phyloP scores from a whole-genome alignment of 805 yeast species.

The Lipomyces spencermartinsiae region DNA sequence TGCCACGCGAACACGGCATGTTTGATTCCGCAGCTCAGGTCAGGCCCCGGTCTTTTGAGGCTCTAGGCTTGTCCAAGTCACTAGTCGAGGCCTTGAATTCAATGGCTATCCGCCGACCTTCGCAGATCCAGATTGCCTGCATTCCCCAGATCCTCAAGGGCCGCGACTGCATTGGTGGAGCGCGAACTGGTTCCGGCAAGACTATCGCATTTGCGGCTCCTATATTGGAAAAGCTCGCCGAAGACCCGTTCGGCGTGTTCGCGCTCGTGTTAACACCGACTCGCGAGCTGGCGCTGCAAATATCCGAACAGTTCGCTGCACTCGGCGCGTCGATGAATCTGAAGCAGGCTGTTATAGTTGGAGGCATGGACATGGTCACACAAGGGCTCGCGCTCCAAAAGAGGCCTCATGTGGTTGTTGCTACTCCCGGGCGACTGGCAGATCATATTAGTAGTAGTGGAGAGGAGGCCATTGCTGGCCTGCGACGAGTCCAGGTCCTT shows the following conservation, averaged over 20 bases:
- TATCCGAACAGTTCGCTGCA: conserved; percentile 95
- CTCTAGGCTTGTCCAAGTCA: conserved; percentile 85
- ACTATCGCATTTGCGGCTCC: conserved; percentile 99
- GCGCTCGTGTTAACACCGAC: conserved; percentile 92
- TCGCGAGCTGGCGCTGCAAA: conserved; percentile 92
- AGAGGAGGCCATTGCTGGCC: conserved; percentile 81
- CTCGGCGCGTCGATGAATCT: conserved; percentile 89
- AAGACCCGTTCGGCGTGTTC: conserved; percentile 90
- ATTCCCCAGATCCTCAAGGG: conserved; percentile 84
- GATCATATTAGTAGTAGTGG: conserved; percentile 89
- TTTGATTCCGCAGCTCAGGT: background rate
- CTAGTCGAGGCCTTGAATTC: conserved; percentile 76
- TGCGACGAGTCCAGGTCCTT: conserved; percentile 76
- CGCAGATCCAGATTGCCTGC: conserved; percentile 85
- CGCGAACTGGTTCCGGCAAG: conserved; percentile 97
- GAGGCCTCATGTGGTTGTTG: conserved; percentile 92
- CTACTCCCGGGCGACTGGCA: conserved; percentile 96
- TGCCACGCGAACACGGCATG: background rate
- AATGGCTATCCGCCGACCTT: conserved; percentile 84
- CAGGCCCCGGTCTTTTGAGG: conserved; percentile 50
- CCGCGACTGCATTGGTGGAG: conserved; percentile 93
- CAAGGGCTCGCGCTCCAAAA: conserved; percentile 83
- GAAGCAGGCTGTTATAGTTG: conserved; percentile 82
- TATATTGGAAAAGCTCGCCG: conserved; percentile 91
- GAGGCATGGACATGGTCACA: conserved; percentile 92